These are phyloP conservation scores for Penicillium samsonianum DNA, from an alignment of 495 filamentous ascomycete genomes.

Conservation along the genomic window DNA sequence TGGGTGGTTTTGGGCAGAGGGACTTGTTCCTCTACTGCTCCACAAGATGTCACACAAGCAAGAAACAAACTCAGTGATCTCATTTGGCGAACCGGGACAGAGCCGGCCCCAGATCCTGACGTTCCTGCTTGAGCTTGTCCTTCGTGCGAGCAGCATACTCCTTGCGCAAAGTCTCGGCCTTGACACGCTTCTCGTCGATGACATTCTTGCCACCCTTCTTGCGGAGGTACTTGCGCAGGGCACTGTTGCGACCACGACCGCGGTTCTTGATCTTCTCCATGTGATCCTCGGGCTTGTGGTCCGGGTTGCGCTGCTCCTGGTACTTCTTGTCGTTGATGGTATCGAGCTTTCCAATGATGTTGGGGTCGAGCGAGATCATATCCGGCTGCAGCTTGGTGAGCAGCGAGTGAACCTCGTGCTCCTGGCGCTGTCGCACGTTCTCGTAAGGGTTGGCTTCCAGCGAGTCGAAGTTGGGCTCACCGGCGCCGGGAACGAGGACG, in stretches of 20 bases:
- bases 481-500: conserved; percentile 86
- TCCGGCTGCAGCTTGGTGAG: conserved; percentile 94
- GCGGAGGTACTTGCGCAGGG: conserved; percentile 78
- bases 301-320: conserved; percentile 71
- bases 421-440: conserved; percentile 86
- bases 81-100: conserved; percentile 66
- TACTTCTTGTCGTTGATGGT: conserved; percentile 70
- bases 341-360: conserved; percentile 85
- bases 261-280: conserved; percentile 72
- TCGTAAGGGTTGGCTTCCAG: conserved; percentile 97
- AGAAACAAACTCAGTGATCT: conserved; percentile 26
- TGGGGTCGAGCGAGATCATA: conserved; percentile 93
- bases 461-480: conserved; percentile 95
- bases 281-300: conserved; percentile 67
- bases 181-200: conserved; percentile 81
- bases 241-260: conserved; percentile 89
- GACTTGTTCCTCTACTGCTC: conserved; percentile 4
- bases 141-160: conserved; percentile 61
- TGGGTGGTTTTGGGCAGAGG: conserved; percentile 17
- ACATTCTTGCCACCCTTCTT: conserved; percentile 90
- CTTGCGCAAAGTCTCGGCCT: conserved; percentile 66
- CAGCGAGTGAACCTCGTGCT: conserved; percentile 83
- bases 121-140: conserved; percentile 61
- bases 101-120: conserved; percentile 68
- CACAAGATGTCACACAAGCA: conserved; percentile 20